Conservation (phyloP, 768 basidiomycete genomes). For the Chlorophyllum brunneum region DNA sequence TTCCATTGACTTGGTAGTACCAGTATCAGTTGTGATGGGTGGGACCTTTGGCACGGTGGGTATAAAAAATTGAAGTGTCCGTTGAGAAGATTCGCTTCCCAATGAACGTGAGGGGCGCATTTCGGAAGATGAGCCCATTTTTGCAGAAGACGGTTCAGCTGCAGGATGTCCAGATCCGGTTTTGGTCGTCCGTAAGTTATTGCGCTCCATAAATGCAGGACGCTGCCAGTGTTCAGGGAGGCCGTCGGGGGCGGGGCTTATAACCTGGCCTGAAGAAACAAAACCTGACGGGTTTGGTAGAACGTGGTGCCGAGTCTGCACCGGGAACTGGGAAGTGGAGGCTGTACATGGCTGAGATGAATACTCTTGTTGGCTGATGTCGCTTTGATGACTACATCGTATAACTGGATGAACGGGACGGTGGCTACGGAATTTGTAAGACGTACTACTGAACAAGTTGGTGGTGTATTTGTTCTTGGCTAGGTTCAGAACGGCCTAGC, state of each 20-base stretch:
- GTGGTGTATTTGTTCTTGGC: conserved; percentile 37
- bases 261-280: conserved; percentile 2
- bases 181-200: background rate
- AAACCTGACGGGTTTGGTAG: background rate
- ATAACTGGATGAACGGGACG: conserved; percentile 12
- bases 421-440: background rate
- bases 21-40: background rate
- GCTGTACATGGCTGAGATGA: background rate
- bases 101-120: background rate
- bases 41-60: no score
- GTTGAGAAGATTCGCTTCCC: background rate
- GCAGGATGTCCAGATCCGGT: background rate
- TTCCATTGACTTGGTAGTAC: conserved; percentile 5
- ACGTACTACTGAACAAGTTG: conserved; percentile 50
- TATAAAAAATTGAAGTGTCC: background rate
- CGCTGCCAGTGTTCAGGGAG: background rate
- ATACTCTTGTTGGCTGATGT: background rate
- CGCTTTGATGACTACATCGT: conserved; percentile 1
- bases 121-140: background rate
- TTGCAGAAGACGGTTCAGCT: background rate
- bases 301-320: background rate
- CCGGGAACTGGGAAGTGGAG: background rate
- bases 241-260: background rate
- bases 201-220: background rate
- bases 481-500: conserved; percentile 40